Conservation (phyloP, 306 rosid genomes). For the Hippophae tibetana region DNA sequence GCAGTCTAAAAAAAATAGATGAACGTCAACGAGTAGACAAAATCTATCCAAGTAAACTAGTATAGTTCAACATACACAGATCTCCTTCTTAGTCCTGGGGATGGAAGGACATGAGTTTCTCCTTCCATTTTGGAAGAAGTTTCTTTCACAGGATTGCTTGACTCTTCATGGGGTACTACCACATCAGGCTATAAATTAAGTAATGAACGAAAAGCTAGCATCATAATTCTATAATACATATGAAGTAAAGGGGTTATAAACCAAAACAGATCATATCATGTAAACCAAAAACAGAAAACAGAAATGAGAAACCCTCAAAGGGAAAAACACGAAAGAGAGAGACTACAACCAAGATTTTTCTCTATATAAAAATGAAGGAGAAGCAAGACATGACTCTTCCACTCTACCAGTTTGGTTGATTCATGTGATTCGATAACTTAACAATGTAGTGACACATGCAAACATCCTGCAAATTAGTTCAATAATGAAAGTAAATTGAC, state of each 20-base stretch:
- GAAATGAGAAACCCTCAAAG: not conserved
- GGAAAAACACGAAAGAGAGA: not conserved
- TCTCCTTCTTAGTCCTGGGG: constrained; percentile 76
- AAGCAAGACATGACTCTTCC: no score
- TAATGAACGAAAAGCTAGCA: not conserved
- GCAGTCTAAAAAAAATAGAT: constrained; percentile 14
- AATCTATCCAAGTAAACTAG: not conserved
- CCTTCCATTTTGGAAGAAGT: constrained; percentile 35
- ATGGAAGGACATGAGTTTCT: constrained; percentile 29
- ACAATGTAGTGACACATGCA: no score
- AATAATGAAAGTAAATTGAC: no score
- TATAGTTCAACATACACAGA: constrained; percentile 39
- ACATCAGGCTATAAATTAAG: constrained; percentile 32
- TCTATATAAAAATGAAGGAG: no score
- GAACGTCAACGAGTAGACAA: constrained; percentile 6
- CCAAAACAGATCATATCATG: not conserved
- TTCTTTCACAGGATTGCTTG: constrained; percentile 30
- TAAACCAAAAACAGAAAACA: not conserved
- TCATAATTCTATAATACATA: not conserved
- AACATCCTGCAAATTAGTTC: no score
- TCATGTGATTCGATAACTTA: no score
- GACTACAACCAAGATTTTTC: no score
- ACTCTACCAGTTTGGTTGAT: no score
- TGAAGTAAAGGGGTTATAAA: not conserved
- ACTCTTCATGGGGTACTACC: constrained; percentile 35